A percentile compares a stretch with the other conserved stretches of the same genome.
phyloP scores from a whole-genome alignment of 345 rosid genomes.

The Noccaea caerulescens region DNA sequence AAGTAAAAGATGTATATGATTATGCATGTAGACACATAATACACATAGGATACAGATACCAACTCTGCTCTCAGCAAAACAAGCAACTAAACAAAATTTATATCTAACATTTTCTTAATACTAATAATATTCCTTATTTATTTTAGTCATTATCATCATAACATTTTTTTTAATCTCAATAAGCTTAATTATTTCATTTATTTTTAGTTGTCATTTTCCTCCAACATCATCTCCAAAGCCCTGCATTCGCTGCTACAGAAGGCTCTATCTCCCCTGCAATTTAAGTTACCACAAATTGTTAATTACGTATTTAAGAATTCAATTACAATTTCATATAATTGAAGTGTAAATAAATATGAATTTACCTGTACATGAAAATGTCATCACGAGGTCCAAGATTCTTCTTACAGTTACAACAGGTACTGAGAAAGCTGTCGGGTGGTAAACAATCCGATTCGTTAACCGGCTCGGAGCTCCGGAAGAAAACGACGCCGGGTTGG shows the following conservation, averaged over 20 bases:
- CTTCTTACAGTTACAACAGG: constrained; percentile 77
- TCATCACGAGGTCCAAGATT: constrained; percentile 78
- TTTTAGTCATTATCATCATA: constrained; percentile 39
- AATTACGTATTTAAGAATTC: constrained; percentile 9
- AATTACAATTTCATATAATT: constrained; percentile 6
- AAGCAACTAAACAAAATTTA: constrained; percentile 38
- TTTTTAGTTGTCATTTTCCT: constrained; percentile 39
- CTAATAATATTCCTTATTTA: constrained; percentile 20
- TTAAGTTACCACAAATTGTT: constrained; percentile 14
- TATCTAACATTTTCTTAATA: constrained; percentile 25
- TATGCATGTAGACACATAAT: constrained; percentile 43
- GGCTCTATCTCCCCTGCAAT: constrained; percentile 83
- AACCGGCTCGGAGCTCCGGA: constrained; percentile 40
- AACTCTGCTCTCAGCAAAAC: constrained; percentile 8
- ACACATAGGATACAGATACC: constrained; percentile 32
- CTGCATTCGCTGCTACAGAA: constrained; percentile 93
- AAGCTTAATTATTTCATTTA: constrained; percentile 20
- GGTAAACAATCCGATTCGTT: constrained; percentile 45
- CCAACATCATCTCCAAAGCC: constrained; percentile 67
- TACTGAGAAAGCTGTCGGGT: constrained; percentile 74
- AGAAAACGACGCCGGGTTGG: constrained; percentile 58
- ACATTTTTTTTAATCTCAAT: not conserved
- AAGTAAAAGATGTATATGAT: constrained; percentile 29
- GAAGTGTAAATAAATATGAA: not conserved
- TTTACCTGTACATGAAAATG: constrained; percentile 86